phyloP scores from a whole-genome alignment of 1,139 yeast genomes.

The Hansenula anomala region DNA sequence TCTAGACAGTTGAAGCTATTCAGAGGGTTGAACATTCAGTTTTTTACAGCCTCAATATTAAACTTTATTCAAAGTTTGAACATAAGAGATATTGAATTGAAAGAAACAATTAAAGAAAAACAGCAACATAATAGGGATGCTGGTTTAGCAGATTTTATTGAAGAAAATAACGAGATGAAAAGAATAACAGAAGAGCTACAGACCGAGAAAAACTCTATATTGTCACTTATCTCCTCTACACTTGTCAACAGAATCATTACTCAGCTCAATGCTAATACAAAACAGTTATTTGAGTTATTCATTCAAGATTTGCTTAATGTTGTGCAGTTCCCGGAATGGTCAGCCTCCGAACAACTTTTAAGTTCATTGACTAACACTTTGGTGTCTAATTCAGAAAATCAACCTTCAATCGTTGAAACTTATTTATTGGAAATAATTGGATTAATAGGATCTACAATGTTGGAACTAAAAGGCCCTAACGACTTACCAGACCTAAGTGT shows the following conservation, averaged over 20 bases:
- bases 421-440: constrained; percentile 54
- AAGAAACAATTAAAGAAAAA: constrained; percentile 8
- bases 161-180: not conserved
- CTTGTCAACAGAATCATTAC: constrained; percentile 36
- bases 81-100: constrained; percentile 19
- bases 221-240: constrained; percentile 33
- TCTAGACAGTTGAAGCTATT: constrained; percentile 41
- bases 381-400: constrained; percentile 32
- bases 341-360: constrained; percentile 48
- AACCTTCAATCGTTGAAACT: constrained; percentile 38
- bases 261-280: constrained; percentile 34
- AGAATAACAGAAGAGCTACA: not conserved
- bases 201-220: constrained; percentile 8
- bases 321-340: constrained; percentile 53
- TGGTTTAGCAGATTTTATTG: constrained; percentile 11
- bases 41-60: constrained; percentile 41
- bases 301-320: constrained; percentile 51
- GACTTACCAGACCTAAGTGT: constrained; percentile 8
- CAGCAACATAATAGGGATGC: constrained; percentile 5
- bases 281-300: constrained; percentile 42
- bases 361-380: constrained; percentile 38
- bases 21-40: constrained; percentile 44
- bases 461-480: constrained; percentile 28
- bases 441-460: constrained; percentile 44
- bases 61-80: constrained; percentile 41